These are phyloP conservation scores for Cryptosporidium viatorum DNA, from an alignment of 169 alveolate genomes.

Conservation along the genomic window DNA sequence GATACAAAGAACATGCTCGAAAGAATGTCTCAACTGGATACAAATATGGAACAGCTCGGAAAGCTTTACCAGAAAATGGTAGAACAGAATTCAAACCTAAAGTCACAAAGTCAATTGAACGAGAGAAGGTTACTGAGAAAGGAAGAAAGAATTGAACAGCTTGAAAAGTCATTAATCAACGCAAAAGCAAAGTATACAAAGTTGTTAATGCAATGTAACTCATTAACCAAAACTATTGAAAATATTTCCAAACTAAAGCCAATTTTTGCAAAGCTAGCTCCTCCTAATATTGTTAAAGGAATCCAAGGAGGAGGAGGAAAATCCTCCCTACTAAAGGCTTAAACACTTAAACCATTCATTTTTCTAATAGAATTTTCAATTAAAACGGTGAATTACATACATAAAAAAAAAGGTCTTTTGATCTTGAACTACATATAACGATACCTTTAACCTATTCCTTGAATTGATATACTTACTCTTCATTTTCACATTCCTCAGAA, in stretches of 20 bases:
- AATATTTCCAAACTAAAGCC: slow-evolving; percentile 61
- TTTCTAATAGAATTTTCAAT: not conserved
- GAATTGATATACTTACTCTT: slow-evolving; percentile 5
- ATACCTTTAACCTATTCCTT: not conserved
- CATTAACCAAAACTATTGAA: slow-evolving; percentile 77
- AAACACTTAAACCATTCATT: not conserved
- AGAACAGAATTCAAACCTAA: slow-evolving; percentile 77
- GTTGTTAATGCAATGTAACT: slow-evolving; percentile 77
- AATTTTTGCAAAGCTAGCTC: slow-evolving; percentile 61
- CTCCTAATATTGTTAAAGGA: slow-evolving; percentile 72
- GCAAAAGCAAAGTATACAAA: slow-evolving; percentile 78
- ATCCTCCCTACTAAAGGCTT: slow-evolving; percentile 43
- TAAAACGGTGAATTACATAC: not conserved
- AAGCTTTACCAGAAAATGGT: slow-evolving; percentile 77
- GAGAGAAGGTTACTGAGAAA: slow-evolving; percentile 78
- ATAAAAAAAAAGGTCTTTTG: not conserved
- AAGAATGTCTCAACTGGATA: slow-evolving; percentile 77
- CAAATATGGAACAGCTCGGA: slow-evolving; percentile 78
- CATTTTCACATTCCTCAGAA: slow-evolving; percentile 1
- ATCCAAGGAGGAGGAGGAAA: slow-evolving; percentile 75
- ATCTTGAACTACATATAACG: not conserved
- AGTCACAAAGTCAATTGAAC: slow-evolving; percentile 67
- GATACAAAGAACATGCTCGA: slow-evolving; percentile 73
- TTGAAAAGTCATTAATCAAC: slow-evolving; percentile 76
- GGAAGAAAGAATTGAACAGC: slow-evolving; percentile 79